A percentile compares a stretch with the other conserved stretches of the same genome.
These are phyloP conservation scores for Chaetomidium leptoderma DNA, from an alignment of 495 filamentous ascomycete genomes.

Conservation along the genomic window DNA sequence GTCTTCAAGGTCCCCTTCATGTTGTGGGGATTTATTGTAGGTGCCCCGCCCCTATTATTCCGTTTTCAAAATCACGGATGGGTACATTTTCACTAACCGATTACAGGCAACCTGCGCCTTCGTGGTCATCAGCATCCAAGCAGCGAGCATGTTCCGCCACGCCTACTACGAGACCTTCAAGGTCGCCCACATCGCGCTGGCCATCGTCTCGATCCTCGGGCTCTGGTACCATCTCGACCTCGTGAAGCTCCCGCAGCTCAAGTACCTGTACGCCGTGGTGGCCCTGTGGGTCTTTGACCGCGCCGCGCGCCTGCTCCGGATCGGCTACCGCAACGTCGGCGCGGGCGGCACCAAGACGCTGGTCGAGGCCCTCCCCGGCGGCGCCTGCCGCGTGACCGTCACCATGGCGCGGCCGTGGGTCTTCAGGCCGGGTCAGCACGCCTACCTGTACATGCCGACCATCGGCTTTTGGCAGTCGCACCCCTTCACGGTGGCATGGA, in stretches of 20 bases:
- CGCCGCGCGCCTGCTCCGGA: slow-evolving; percentile 46
- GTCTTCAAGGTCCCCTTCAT: slow-evolving; percentile 40
- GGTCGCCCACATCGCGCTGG: slow-evolving; percentile 67
- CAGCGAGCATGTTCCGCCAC: slow-evolving; percentile 71
- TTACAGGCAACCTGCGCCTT: slow-evolving; percentile 55
- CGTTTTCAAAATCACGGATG: too few species aligned
- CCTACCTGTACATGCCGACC: slow-evolving; percentile 75
- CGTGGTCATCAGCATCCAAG: slow-evolving; percentile 62
- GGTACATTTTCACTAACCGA: slow-evolving; percentile 20
- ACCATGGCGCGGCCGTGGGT: slow-evolving; percentile 70
- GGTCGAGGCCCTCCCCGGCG: slow-evolving; percentile 61
- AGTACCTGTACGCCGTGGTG: slow-evolving; percentile 58
- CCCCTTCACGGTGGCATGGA: slow-evolving; percentile 65
- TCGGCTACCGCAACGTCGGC: slow-evolving; percentile 67
- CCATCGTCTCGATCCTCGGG: slow-evolving; percentile 58
- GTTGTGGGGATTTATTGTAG: slow-evolving; percentile 53
- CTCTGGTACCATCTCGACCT: slow-evolving; percentile 67
- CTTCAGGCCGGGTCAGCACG: slow-evolving; percentile 71
- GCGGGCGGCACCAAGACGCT: slow-evolving; percentile 53
- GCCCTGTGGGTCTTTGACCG: slow-evolving; percentile 65
- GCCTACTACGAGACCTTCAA: slow-evolving; percentile 91
- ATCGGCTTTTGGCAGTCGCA: slow-evolving; percentile 67
- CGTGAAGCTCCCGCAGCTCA: slow-evolving; percentile 55
- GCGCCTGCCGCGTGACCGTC: slow-evolving; percentile 66
- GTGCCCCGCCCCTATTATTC: slow-evolving; percentile 26